Evolutionary conservation across 805 yeast genomes (phyloP).

Genomic region (Barnettozyma botsteinii): DNA sequence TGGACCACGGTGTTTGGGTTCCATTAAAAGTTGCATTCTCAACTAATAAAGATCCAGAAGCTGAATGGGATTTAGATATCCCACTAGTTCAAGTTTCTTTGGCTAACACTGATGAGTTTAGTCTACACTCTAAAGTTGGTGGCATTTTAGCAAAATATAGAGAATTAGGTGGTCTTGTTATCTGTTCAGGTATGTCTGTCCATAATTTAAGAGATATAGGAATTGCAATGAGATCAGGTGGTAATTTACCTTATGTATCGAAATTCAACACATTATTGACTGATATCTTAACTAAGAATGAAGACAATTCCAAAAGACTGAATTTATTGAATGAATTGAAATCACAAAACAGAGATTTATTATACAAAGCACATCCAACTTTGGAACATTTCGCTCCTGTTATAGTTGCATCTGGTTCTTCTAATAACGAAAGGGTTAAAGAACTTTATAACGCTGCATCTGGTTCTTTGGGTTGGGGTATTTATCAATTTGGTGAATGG

Average conservation of each 20-base stretch:
- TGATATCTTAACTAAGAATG: slow-evolving; percentile 29
- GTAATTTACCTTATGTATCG: slow-evolving; percentile 41
- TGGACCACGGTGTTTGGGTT: slow-evolving; percentile 84
- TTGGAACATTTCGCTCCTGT: slow-evolving; percentile 69
- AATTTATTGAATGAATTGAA: slow-evolving; percentile 33
- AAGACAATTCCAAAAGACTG: slow-evolving; percentile 28
- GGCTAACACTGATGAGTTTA: slow-evolving; percentile 31
- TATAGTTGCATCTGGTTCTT: slow-evolving; percentile 54
- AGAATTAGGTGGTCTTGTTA: slow-evolving; percentile 43
- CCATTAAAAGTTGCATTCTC: slow-evolving; percentile 70
- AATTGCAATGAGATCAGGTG: slow-evolving; percentile 20
- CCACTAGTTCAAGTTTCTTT: slow-evolving; percentile 41
- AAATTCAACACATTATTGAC: slow-evolving; percentile 47
- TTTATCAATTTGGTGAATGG: slow-evolving; percentile 43
- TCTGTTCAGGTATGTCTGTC: slow-evolving; percentile 76
- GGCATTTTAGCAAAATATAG: slow-evolving; percentile 46
- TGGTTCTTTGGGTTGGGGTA: slow-evolving; percentile 64
- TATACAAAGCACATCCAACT: slow-evolving; percentile 64
- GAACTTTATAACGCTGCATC: slow-evolving; percentile 41
- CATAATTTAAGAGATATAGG: slow-evolving; percentile 62
- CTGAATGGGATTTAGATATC: slow-evolving; percentile 26
- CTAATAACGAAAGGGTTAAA: slow-evolving; percentile 34
- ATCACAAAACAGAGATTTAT: slow-evolving; percentile 25
- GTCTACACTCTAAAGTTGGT: slow-evolving; percentile 51
- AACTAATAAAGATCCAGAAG: slow-evolving; percentile 23